Evolutionary conservation across 139 green algal genomes (phyloP).

Genomic region (Chlorella sorokiniana): DNA sequence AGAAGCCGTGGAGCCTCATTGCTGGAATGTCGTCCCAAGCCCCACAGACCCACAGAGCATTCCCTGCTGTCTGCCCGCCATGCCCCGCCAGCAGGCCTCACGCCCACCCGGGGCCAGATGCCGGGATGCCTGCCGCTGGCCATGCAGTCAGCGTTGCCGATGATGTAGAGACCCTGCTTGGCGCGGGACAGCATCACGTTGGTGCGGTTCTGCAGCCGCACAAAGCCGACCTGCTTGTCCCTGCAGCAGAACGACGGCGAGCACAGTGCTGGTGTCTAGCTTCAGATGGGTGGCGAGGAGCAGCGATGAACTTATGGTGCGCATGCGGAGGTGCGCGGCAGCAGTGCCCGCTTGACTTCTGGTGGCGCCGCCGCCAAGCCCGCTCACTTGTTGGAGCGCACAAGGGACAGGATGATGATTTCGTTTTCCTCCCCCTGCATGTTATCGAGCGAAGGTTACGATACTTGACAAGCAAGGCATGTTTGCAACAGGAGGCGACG

Average conservation of each 20-base stretch:
- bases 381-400: constrained; percentile 63
- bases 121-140: constrained; percentile 25
- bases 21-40: too few relatives aligned
- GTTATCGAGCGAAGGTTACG: background rate
- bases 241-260: constrained; percentile 79
- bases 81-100: background rate
- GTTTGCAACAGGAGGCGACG: background rate
- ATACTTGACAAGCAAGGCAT: background rate
- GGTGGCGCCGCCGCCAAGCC: background rate
- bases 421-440: constrained; percentile 92
- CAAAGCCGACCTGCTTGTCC: constrained; percentile 89
- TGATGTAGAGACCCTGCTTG: constrained; percentile 90
- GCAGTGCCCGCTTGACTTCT: background rate
- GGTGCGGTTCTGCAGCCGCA: constrained; percentile 71
- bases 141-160: constrained; percentile 69
- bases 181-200: constrained; percentile 88
- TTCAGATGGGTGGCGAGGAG: background rate
- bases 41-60: too few relatives aligned
- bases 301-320: too few relatives aligned
- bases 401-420: constrained; percentile 91
- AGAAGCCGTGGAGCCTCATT: background rate
- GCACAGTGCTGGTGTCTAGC: background rate
- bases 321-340: background rate
- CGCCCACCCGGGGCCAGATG: constrained; percentile 52
- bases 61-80: background rate